phyloP scores from a whole-genome alignment of 768 basidiomycete species.

The Pleurotus sapidus region DNA sequence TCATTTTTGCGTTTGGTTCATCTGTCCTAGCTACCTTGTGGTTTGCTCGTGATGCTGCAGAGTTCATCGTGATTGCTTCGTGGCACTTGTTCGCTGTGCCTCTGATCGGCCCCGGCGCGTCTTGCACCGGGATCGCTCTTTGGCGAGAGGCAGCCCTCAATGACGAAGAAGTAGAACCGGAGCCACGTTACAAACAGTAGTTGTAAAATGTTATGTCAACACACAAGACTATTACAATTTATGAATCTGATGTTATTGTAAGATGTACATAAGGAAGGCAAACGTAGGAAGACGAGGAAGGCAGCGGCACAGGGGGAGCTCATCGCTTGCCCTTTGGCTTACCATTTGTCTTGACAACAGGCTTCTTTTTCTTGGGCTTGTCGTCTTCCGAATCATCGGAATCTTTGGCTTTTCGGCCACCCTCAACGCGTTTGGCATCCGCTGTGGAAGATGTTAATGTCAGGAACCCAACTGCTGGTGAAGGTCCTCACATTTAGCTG shows the following conservation, averaged over 20 bases:
- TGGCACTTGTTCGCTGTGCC: conserved; percentile 44
- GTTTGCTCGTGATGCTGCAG: conserved; percentile 34
- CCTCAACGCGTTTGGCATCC: conserved; percentile 47
- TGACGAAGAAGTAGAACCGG: neutral
- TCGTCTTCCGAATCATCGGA: conserved; percentile 54
- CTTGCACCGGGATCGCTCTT: conserved; percentile 41
- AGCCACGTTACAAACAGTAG: neutral
- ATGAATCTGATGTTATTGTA: neutral
- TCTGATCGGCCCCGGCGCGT: conserved; percentile 49
- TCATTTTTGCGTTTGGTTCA: conserved; percentile 34
- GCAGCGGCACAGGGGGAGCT: conserved; percentile 6
- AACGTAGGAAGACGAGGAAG: neutral
- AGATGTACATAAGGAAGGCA: conserved; percentile 7
- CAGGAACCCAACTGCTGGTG: neutral
- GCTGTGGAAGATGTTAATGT: conserved; percentile 24
- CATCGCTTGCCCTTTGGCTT: conserved; percentile 34
- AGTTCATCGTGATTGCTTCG: conserved; percentile 29
- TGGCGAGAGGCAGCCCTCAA: conserved; percentile 40
- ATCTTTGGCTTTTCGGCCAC: conserved; percentile 30
- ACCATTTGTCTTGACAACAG: conserved; percentile 28
- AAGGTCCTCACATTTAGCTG: conserved; percentile 66
- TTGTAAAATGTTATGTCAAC: neutral
- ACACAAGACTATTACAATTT: neutral
- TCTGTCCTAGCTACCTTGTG: conserved; percentile 45
- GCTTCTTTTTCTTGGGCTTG: conserved; percentile 42